Evolutionary conservation across 1,284 basidiomycete genomes (phyloP), one percentile per base, ranked within the genome.

Genomic region (Athelia psychrophila): DNA sequence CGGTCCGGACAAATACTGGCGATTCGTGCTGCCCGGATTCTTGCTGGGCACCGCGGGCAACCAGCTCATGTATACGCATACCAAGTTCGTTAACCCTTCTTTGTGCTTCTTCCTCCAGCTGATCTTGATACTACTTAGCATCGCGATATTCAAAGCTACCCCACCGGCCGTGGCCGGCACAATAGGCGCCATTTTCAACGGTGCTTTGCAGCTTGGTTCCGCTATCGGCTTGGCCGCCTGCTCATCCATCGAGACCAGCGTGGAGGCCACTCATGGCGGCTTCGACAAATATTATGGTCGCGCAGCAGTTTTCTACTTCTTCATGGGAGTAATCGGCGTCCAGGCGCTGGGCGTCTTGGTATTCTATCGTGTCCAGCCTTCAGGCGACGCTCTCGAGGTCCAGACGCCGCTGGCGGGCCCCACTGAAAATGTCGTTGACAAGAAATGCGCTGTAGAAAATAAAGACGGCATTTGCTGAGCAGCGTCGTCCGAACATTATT

Each of bases 141-240:
- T 83, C 52, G 78, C 79, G 12, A 72, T 82, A 40, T 76, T 83
- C 64, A 72, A 69, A 42, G 69, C 68, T 16, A 70, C 71, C 2
- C 80, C 80, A 2, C 52, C 76, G 3, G 65, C 69, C 15, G 74
- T 78, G 63, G 71, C 79, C 1, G 81, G 81, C 38, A 77, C 74
- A 1, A 74, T 80, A 2, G 79, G 79, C 15, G 81, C 81, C 2
- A 75, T 83, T 27, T 80, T 81, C 66, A 79, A 79, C 53, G 70
- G 73, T 19, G 77, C 77, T 10, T 70, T 81, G 0, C 78, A 83
- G 61, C 66, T 79, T 48, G 80, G 81, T 20, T 72, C 72, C 3
- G 81, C 80, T 1, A 64, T 77, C 22, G 77, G 76, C 15, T 64
- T 76, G 44, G 74, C 81, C 5, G 73, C 72, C 5, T 53, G 60